These are phyloP conservation scores for Sporothrix brunneoviolacea DNA, from an alignment of 2,329 filamentous ascomycete species.

Conservation along the genomic window DNA sequence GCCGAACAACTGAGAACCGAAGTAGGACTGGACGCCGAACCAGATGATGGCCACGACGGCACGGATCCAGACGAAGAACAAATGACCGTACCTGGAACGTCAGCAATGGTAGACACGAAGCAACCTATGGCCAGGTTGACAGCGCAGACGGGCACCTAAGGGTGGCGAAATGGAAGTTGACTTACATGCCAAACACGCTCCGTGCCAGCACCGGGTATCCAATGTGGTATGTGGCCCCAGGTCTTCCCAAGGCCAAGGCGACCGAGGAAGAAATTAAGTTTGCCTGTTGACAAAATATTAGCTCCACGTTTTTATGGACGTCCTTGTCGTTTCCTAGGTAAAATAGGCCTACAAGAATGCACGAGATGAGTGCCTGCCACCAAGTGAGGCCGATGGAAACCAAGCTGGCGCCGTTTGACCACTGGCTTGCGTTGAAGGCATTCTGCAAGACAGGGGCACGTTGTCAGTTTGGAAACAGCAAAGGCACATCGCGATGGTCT, in stretches of 20 bases:
- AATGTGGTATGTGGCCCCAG: slow-evolving; percentile 16
- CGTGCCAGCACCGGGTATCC: slow-evolving; percentile 16
- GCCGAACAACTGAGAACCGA: slow-evolving; percentile 14
- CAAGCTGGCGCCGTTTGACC: slow-evolving; percentile 13
- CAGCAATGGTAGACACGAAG: too few species aligned
- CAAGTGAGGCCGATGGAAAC: slow-evolving; percentile 14
- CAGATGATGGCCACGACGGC: slow-evolving; percentile 13
- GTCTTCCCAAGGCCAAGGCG: slow-evolving; percentile 6
- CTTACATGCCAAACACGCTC: slow-evolving; percentile 16
- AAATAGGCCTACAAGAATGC: not conserved
- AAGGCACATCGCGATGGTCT: not conserved
- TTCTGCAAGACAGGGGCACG: not conserved
- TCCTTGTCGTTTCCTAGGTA: too few species aligned
- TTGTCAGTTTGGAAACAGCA: too few species aligned
- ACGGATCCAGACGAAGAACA: slow-evolving; percentile 11
- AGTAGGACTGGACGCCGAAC: slow-evolving; percentile 16
- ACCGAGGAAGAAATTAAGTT: slow-evolving; percentile 6
- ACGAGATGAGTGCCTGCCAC: slow-evolving; percentile 13
- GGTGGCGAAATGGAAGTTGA: too few species aligned
- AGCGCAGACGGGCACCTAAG: too few species aligned
- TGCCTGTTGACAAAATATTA: too few species aligned
- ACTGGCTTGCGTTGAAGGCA: slow-evolving; percentile 16
- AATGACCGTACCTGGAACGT: too few species aligned
- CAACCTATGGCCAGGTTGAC: too few species aligned
- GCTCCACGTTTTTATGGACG: too few species aligned